A percentile compares a stretch with the other conserved stretches of the same genome.
phyloP scores from a whole-genome alignment of 2,329 filamentous ascomycete species.

The Colletotrichum neosansevieriae region DNA sequence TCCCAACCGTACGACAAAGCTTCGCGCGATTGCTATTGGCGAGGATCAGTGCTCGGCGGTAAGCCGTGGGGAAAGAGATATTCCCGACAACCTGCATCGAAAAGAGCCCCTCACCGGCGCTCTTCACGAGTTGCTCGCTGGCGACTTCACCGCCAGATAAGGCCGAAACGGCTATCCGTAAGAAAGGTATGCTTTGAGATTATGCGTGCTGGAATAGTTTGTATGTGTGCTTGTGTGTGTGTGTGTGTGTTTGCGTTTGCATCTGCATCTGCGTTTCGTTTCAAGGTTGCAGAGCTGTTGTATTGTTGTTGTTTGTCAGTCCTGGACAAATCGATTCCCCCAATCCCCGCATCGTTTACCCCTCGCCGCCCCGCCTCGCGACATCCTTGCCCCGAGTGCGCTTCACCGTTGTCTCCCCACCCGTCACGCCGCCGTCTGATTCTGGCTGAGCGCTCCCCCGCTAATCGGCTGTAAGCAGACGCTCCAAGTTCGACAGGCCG shows the following conservation, averaged over 20 bases:
- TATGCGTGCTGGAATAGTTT: background rate
- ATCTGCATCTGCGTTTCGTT: background rate
- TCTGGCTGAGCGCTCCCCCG: slow-evolving; percentile 9
- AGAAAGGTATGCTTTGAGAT: slow-evolving; percentile 18
- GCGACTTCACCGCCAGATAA: background rate
- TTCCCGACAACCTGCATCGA: slow-evolving; percentile 4
- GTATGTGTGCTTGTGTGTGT: background rate
- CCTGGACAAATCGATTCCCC: slow-evolving; percentile 15
- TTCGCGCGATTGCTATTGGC: slow-evolving; percentile 17
- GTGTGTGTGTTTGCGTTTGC: background rate
- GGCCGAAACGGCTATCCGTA: background rate
- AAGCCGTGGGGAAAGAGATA: slow-evolving; percentile 21
- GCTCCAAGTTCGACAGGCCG: slow-evolving; percentile 23
- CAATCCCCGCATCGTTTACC: slow-evolving; percentile 34
- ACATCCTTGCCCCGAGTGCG: slow-evolving; percentile 36
- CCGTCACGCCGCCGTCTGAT: background rate
- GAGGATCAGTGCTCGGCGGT: slow-evolving; percentile 22
- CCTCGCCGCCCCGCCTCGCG: slow-evolving; percentile 38
- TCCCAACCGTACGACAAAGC: background rate
- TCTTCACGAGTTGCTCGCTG: background rate
- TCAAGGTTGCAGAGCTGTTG: background rate
- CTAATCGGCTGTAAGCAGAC: slow-evolving; percentile 35
- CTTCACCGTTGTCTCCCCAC: slow-evolving; percentile 10
- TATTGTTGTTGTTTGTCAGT: background rate
- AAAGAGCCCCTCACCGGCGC: background rate